These are phyloP conservation scores for Albizia julibrissin DNA, from an alignment of 306 rosid species.

Conservation along the genomic window DNA sequence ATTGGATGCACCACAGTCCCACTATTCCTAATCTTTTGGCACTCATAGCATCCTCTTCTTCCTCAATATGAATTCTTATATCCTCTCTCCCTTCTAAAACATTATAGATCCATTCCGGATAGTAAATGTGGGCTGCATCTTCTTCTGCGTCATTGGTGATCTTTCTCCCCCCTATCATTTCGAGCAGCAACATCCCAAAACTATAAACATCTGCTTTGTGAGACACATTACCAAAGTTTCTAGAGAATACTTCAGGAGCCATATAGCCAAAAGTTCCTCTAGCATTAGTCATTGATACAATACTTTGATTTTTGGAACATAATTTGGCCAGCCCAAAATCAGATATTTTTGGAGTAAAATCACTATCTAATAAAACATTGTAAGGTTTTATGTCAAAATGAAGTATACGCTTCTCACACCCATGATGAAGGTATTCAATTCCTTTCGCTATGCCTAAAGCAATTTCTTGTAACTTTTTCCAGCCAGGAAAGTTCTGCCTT, in stretches of 20 bases:
- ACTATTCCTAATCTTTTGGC: not conserved
- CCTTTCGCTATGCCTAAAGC: not conserved
- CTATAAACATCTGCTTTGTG: not conserved
- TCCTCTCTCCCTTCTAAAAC: not conserved
- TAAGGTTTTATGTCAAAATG: not conserved
- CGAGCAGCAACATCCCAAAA: not conserved
- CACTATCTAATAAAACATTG: not conserved
- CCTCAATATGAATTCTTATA: not conserved
- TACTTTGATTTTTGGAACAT: not conserved
- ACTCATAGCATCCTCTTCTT: not conserved
- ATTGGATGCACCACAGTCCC: not conserved
- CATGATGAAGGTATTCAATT: not conserved
- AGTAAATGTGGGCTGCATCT: not conserved
- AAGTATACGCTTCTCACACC: not conserved
- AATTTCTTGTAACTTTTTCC: not conserved
- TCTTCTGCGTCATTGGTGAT: not conserved
- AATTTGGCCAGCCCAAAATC: not conserved
- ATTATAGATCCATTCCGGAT: not conserved
- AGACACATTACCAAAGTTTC: not conserved
- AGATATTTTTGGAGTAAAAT: not conserved
- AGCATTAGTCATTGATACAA: not conserved
- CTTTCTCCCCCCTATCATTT: not conserved
- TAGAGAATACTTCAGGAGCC: not conserved
- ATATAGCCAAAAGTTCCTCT: not conserved
- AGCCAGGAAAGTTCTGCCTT: not conserved